phyloP scores from a whole-genome alignment of 2,329 filamentous ascomycete genomes.

The Fusarium xylarioides region DNA sequence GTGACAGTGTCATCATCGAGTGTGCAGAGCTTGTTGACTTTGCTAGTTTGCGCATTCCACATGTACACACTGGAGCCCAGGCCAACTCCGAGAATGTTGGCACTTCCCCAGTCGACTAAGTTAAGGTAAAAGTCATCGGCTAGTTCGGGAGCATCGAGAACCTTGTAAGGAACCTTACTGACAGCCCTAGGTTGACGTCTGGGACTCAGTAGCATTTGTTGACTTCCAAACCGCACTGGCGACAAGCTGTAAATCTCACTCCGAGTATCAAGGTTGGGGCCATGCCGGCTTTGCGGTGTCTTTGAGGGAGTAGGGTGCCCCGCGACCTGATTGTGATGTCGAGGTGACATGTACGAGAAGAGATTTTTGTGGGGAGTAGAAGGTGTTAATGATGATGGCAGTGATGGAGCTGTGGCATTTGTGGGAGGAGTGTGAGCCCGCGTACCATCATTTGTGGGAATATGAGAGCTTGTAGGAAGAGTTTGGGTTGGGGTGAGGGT shows the following conservation, averaged over 20 bases:
- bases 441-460: conserved; percentile 69
- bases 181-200: conserved; percentile 88
- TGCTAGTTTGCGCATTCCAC: conserved; percentile 93
- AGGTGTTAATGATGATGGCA: conserved; percentile 83
- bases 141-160: conserved; percentile 93
- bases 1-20: conserved; percentile 93
- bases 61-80: conserved; percentile 95
- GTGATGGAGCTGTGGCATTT: conserved; percentile 64
- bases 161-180: conserved; percentile 97
- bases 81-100: conserved; percentile 92
- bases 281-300: conserved; percentile 88
- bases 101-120: conserved; percentile 96
- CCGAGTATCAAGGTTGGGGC: conserved; percentile 85
- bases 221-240: conserved; percentile 90
- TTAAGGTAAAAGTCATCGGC: conserved; percentile 99
- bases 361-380: conserved; percentile 98
- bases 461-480: conserved; percentile 59
- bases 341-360: conserved; percentile 87
- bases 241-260: conserved; percentile 97
- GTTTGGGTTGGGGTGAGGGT: conserved; percentile 68
- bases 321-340: conserved; percentile 72
- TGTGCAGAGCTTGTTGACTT: conserved; percentile 93
- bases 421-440: conserved; percentile 84
- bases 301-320: conserved; percentile 89
- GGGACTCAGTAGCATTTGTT: conserved; percentile 91